Percentiles rank a stretch among this genome's conserved stretches.
Conservation (phyloP, 257 asterid species). For the Capsicum pubescens region DNA sequence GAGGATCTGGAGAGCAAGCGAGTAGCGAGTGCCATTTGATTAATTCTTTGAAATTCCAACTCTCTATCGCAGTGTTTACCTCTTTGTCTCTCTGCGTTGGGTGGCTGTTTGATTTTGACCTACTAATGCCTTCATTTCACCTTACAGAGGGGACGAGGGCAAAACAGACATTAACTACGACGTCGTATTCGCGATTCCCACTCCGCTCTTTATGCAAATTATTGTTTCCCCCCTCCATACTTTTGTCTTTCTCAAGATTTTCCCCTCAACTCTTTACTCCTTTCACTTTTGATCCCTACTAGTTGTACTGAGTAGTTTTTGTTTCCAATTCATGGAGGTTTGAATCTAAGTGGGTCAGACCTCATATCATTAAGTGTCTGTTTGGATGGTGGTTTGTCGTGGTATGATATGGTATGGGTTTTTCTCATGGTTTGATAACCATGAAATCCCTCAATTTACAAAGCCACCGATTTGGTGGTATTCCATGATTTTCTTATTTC, state of each 20-base stretch:
- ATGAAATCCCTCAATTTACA: too few species aligned
- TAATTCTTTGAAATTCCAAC: not conserved
- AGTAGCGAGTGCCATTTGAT: conserved; percentile 63
- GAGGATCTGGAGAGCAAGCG: conserved; percentile 76
- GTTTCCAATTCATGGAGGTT: too few species aligned
- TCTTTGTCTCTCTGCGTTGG: not conserved
- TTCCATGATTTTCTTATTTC: too few species aligned
- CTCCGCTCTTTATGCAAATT: not conserved
- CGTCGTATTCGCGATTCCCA: not conserved
- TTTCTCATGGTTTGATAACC: too few species aligned
- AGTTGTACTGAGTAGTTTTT: too few species aligned
- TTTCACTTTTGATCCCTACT: not conserved
- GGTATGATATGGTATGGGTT: too few species aligned
- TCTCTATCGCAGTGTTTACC: not conserved
- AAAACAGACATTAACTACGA: not conserved
- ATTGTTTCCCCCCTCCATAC: conserved; percentile 15
- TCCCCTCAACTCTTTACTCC: not conserved
- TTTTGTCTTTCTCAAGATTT: not conserved
- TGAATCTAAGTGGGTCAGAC: too few species aligned
- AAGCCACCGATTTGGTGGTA: too few species aligned
- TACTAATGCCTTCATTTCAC: conserved; percentile 22
- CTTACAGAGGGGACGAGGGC: not conserved
- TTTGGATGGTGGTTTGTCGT: too few species aligned
- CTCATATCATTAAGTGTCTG: too few species aligned
- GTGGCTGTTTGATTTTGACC: conserved; percentile 23